Percentiles rank a stretch among this genome's conserved stretches.
phyloP scores from a whole-genome alignment of 805 yeast genomes.

The Kockiozyma suomiensis region DNA sequence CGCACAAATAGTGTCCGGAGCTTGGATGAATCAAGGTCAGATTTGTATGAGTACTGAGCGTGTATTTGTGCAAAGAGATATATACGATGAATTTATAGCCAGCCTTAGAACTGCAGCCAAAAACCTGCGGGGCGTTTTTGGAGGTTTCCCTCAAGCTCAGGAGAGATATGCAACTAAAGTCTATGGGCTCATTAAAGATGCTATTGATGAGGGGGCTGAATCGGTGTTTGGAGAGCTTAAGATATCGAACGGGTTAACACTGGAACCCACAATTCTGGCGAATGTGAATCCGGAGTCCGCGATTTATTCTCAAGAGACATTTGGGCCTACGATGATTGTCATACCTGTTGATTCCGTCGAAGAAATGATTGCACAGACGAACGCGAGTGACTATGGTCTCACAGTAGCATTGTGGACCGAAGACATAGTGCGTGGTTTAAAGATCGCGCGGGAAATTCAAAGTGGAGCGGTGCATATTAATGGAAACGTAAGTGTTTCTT shows the following conservation, averaged over 20 bases:
- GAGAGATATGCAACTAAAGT: conserved; percentile 53
- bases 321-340: conserved; percentile 84
- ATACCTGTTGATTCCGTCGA: conserved; percentile 71
- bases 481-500: conserved; percentile 36
- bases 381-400: conserved; percentile 77
- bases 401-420: conserved; percentile 87
- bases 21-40: conserved; percentile 88
- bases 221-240: conserved; percentile 49
- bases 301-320: conserved; percentile 79
- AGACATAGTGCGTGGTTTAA: conserved; percentile 65
- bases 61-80: conserved; percentile 72
- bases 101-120: conserved; percentile 69
- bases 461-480: conserved; percentile 86
- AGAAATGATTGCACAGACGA: conserved; percentile 73
- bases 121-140: conserved; percentile 70
- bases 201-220: conserved; percentile 58
- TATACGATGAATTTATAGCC: conserved; percentile 64
- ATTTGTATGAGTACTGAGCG: conserved; percentile 93
- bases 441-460: conserved; percentile 65
- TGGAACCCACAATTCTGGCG: conserved; percentile 77
- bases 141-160: conserved; percentile 68
- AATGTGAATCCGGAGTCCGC: conserved; percentile 69
- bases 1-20: conserved; percentile 69
- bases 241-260: conserved; percentile 57
- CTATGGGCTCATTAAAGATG: conserved; percentile 51